Evolutionary conservation across 2,329 filamentous ascomycete genomes (phyloP), one percentile per base, ranked within the genome.

Genomic region (Aspergillus pseudoviridinutans): DNA sequence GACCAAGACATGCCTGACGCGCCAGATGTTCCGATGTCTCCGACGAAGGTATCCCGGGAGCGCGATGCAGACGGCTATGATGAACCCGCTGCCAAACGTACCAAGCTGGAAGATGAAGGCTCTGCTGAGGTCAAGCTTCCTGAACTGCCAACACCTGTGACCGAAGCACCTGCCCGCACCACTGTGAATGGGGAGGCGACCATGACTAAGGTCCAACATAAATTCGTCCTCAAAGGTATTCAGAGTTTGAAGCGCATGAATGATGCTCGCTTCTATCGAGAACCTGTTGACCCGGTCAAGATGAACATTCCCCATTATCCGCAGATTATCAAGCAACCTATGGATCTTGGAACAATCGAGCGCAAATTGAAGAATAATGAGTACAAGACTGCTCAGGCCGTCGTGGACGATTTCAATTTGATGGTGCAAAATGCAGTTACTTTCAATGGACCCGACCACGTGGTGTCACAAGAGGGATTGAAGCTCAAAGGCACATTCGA

Each of bases 321-420:
- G 61, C 78, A 84, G 1, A 80, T 88, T 38, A 86, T 97, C 64
- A 84, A 86, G 41, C 82, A 87, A 29, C 92, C 92, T 0, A 92
- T 96, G 80, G 93, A 97, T 73, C 82, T 99, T 41, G 81, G 83
- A 42, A 88, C 88, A 9, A 90, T 99, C 68, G 93, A 97, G 69
- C 80, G 82, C 53, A 92, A 90, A 63, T 74, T 97, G 38, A 91
- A 91, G 67, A 82, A 85, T 29, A 82, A 84, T 53, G 76, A 81
- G 50, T 97, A 97, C 71, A 68, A 75, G 8, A 86, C 83, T 5
- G 81, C 92, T n/a, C 84, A 87, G 52, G 86, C 86, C 4, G 88
- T 96, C 69, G 85, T 87, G 65, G 79, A 81, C 49, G 92, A 96
- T 66, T 82, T 97, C 53, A 78, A 87, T 32, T 80, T 92, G 54